These are phyloP conservation scores for Boletus coffeatus DNA, from an alignment of 1,284 basidiomycete species.

Conservation along the genomic window DNA sequence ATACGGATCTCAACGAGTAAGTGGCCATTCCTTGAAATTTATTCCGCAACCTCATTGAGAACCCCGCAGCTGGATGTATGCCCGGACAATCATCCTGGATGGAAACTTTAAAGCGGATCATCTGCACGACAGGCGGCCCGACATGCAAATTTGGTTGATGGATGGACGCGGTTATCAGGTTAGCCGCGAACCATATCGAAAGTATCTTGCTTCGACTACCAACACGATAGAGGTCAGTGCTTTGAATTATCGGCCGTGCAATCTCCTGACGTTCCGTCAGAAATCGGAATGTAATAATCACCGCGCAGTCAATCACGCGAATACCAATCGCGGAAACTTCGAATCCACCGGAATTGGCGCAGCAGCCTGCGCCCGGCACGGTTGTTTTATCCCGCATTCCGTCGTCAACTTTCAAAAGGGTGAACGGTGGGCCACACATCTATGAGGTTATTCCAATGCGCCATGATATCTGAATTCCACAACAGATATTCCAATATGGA, in stretches of 20 bases:
- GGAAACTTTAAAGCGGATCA: constrained; percentile 15
- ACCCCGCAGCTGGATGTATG: constrained; percentile 4
- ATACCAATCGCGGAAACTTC: constrained; percentile 1
- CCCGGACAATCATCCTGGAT: constrained; percentile 2
- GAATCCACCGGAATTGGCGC: constrained; percentile 14
- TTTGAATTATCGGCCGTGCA: neutral
- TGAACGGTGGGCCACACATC: constrained; percentile 3
- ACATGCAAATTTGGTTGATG: constrained; percentile 9
- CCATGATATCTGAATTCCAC: neutral
- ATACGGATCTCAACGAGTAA: too few relatives aligned
- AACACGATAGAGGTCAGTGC: neutral
- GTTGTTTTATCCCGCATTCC: constrained; percentile 14
- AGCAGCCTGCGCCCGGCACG: constrained; percentile 16
- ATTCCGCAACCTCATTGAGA: too few relatives aligned
- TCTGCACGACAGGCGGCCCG: neutral
- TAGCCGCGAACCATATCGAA: neutral
- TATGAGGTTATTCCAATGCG: neutral
- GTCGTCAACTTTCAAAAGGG: constrained; percentile 5
- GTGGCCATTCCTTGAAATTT: too few relatives aligned
- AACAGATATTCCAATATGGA: constrained; percentile 20
- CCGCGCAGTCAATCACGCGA: constrained; percentile 5
- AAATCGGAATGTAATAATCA: constrained; percentile 6
- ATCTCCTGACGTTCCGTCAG: neutral
- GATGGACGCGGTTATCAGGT: constrained; percentile 11
- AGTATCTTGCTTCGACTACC: neutral